These are phyloP conservation scores for Talaromyces sp. DNA, from an alignment of 2,329 filamentous ascomycete genomes.

Conservation along the genomic window DNA sequence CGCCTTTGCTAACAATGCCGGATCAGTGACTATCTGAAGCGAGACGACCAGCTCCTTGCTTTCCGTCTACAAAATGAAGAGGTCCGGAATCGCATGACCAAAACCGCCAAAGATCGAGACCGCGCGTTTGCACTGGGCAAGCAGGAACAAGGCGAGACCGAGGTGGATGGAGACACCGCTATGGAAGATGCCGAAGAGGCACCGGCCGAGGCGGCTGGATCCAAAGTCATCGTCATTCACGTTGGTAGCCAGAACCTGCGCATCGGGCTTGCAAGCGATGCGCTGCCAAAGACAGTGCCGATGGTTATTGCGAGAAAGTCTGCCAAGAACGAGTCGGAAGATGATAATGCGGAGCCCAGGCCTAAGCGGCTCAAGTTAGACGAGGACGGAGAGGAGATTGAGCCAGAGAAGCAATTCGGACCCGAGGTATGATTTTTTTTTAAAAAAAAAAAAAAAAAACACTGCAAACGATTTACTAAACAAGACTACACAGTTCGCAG, in stretches of 20 bases:
- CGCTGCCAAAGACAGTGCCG: slow-evolving; percentile 86
- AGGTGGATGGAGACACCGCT: slow-evolving; percentile 50
- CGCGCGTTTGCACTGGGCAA: slow-evolving; percentile 73
- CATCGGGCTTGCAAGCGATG: slow-evolving; percentile 93
- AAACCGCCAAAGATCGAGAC: slow-evolving; percentile 82
- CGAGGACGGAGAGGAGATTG: slow-evolving; percentile 39
- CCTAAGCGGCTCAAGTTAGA: slow-evolving; percentile 62
- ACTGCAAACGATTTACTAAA: not conserved
- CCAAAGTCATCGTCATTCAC: slow-evolving; percentile 92
- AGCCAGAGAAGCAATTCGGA: slow-evolving; percentile 77
- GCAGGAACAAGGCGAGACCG: slow-evolving; percentile 51
- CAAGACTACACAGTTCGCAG: slow-evolving; percentile 45
- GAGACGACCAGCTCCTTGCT: slow-evolving; percentile 92
- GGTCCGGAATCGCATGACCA: slow-evolving; percentile 74
- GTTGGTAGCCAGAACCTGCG: slow-evolving; percentile 92
- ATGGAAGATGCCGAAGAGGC: slow-evolving; percentile 54
- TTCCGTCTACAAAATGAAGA: slow-evolving; percentile 85
- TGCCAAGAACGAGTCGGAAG: slow-evolving; percentile 72
- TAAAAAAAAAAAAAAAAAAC: not conserved
- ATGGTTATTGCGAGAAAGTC: slow-evolving; percentile 85
- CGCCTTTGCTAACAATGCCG: not conserved
- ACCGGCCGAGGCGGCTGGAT: slow-evolving; percentile 63
- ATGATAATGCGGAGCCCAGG: slow-evolving; percentile 71
- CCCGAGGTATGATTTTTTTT: slow-evolving; percentile 62
- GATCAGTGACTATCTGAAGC: slow-evolving; percentile 87